Base-by-base conservation (phyloP, 768 basidiomycete species). In the Chlorophyllum brunneum region DNA sequence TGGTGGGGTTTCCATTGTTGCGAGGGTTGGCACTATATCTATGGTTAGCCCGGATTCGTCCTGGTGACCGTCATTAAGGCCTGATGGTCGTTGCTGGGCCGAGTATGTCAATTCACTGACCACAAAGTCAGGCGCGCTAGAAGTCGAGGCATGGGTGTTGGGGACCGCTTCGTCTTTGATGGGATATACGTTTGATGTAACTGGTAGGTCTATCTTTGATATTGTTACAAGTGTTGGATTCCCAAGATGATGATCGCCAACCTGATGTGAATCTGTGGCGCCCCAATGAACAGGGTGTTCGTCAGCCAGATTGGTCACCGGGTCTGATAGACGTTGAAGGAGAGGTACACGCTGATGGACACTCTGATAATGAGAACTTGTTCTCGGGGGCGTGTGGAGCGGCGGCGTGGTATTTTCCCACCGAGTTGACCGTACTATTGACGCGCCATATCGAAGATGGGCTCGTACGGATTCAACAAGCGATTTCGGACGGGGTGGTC, bases 51-150 rank as follows among this genome's bases (percentile, higher is more conserved):
- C 34, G 24, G n/a, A 37, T 43, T 52, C 22, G 41, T 37, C 51
- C 23, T 52, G 51, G 51, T 36, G 31, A 52, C 41, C 13, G 41
- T 37, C 33, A 52, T 31, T 20, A 11, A 29, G 42, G 40, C 34
- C 11, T 52, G 51, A 44, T 52, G 51, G 22, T 52, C 41, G 51
- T 20, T 26, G 49, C 22, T 31, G 41, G 24, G 15, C 16, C 27
- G 36, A 27, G 43, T n/a, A 10, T 18, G 29, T 5, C 18, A 4
- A 5, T 10, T 41, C 48, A 15, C 27, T 11, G 18, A 23, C 26
- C 20, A 24, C 16, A 42, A 43, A 45, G 15, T 18, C 24, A 18
- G 23, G 24, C 11, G 26, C 11, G 30, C 26, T 20, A 39, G 20
- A 46, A n/a, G 44, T 30, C 18, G 29, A 38, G 29, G 31, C 29